Evolutionary conservation across 352 stramenopile species (phyloP).

Genomic region (Globisporangium lucens): DNA sequence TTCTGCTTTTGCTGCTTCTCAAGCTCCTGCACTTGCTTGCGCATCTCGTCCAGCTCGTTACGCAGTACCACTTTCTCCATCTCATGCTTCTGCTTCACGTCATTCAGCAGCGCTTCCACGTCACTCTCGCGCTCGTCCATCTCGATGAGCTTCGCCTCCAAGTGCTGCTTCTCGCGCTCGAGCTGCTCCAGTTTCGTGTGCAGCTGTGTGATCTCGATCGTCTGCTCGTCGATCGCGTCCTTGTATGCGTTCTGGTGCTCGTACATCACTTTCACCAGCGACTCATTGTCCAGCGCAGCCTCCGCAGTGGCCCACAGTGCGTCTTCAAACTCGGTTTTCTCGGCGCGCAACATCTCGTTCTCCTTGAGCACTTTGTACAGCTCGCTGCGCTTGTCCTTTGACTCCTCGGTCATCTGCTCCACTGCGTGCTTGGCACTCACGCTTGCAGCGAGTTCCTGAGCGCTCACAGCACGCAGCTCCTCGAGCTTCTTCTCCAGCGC

Average conservation of each 20-base stretch:
- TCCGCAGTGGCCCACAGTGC: slow-evolving; percentile 33
- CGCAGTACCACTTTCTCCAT: slow-evolving; percentile 50
- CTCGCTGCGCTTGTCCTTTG: slow-evolving; percentile 50
- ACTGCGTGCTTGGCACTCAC: slow-evolving; percentile 32
- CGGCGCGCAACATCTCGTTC: slow-evolving; percentile 58
- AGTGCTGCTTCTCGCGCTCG: slow-evolving; percentile 44
- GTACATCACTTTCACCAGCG: slow-evolving; percentile 38
- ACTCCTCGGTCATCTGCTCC: slow-evolving; percentile 36
- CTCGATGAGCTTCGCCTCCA: slow-evolving; percentile 71
- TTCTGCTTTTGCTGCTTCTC: slow-evolving; percentile 35
- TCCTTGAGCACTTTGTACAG: slow-evolving; percentile 64
- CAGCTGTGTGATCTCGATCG: slow-evolving; percentile 58
- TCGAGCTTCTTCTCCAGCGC: slow-evolving; percentile 33
- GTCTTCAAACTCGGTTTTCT: slow-evolving; percentile 33
- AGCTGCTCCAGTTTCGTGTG: slow-evolving; percentile 50
- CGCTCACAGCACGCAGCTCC: slow-evolving; percentile 28
- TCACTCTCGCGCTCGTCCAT: slow-evolving; percentile 68
- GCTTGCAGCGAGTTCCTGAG: slow-evolving; percentile 5
- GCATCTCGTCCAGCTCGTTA: slow-evolving; percentile 40
- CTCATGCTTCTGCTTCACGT: slow-evolving; percentile 49
- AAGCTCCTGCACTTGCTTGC: slow-evolving; percentile 35
- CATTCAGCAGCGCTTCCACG: slow-evolving; percentile 43
- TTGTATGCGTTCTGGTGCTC: slow-evolving; percentile 52
- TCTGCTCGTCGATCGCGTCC: slow-evolving; percentile 60
- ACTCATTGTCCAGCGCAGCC: slow-evolving; percentile 43